Conservation (phyloP, 371 early-diverging fungal genomes). For the Mucor mucedo region DNA sequence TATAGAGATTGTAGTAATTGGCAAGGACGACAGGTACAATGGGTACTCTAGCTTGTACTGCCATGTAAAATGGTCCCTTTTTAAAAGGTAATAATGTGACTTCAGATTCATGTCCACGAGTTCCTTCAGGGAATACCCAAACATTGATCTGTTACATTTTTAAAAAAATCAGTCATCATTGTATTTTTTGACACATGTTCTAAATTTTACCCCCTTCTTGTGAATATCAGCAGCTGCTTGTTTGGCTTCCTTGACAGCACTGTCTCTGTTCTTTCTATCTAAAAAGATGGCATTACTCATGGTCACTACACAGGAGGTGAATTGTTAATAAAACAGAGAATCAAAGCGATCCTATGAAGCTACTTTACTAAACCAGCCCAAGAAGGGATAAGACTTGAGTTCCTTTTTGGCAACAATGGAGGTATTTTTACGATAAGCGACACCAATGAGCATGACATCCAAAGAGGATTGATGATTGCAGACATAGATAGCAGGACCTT, state of each 20-base stretch:
- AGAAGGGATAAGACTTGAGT: constrained; percentile 82
- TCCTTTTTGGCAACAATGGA: constrained; percentile 84
- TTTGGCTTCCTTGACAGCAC: constrained; percentile 79
- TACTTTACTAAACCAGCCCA: constrained; percentile 85
- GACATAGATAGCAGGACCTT: constrained; percentile 70
- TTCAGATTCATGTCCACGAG: constrained; percentile 77
- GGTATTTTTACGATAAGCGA: constrained; percentile 73
- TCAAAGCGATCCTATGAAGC: no score
- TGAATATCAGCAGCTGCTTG: constrained; percentile 79
- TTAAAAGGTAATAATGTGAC: constrained; percentile 90
- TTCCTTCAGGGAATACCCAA: constrained; percentile 95
- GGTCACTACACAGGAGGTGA: no score
- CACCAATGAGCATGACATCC: constrained; percentile 78
- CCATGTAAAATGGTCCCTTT: constrained; percentile 92
- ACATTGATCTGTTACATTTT: constrained; percentile 65
- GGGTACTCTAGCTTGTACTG: constrained; percentile 85
- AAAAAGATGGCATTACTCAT: constrained; percentile 86
- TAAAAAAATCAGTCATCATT: background rate
- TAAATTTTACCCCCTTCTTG: constrained; percentile 67
- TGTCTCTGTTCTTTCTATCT: constrained; percentile 82
- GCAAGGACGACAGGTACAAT: constrained; percentile 90
- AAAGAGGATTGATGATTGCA: constrained; percentile 90
- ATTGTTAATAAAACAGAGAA: no score
- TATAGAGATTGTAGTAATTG: constrained; percentile 79
- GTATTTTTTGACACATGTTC: background rate